These are phyloP conservation scores for Malassezia cuniculi DNA, from an alignment of 1,284 basidiomycete species.

Conservation along the genomic window DNA sequence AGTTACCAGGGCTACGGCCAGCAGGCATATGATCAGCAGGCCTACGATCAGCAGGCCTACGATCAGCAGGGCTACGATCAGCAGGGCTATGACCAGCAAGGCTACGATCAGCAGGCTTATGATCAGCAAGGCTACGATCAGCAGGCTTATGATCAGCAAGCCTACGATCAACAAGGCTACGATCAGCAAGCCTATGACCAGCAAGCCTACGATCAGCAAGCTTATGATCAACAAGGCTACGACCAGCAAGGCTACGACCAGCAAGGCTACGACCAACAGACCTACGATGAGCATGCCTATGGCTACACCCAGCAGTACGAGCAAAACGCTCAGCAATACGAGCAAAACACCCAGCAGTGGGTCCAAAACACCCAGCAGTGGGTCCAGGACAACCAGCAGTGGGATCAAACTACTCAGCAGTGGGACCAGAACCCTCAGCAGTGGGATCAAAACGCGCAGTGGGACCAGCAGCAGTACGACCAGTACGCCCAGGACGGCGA, in stretches of 20 bases:
- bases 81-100: conserved; percentile 1
- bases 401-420: neutral
- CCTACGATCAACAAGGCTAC: neutral
- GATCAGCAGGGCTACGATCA: conserved; percentile 7
- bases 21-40: conserved; percentile 10
- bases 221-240: conserved; percentile 5
- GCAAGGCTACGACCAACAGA: neutral
- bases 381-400: conserved; percentile 4
- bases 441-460: conserved; percentile 7
- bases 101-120: conserved; percentile 7
- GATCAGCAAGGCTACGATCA: conserved; percentile 3
- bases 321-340: conserved; percentile 2
- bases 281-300: conserved; percentile 13
- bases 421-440: conserved; percentile 1
- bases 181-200: conserved; percentile 1
- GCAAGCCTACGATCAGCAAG: conserved; percentile 1
- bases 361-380: neutral
- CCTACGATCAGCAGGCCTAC: conserved; percentile 5
- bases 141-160: conserved; percentile 1
- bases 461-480: conserved; percentile 1
- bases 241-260: conserved; percentile 9
- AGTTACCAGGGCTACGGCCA: conserved; percentile 12
- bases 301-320: conserved; percentile 5
- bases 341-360: conserved; percentile 2
- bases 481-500: conserved; percentile 9